Conservation (phyloP, 352 stramenopile species). For the Pilasporangium apinafurcum region DNA sequence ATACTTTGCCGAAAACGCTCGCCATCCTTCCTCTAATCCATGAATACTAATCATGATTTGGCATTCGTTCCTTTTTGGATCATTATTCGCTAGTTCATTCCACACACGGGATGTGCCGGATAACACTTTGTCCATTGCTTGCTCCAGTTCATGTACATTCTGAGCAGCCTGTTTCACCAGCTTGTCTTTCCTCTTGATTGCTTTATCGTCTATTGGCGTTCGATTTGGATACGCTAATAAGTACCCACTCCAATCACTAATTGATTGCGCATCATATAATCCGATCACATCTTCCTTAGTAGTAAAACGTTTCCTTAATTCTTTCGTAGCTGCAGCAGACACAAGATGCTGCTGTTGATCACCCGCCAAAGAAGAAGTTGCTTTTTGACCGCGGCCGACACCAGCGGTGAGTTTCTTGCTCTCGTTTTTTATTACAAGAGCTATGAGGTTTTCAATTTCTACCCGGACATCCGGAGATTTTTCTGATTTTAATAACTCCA, state of each 20-base stretch:
- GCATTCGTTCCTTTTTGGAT: background rate
- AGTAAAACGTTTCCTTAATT: constrained; percentile 41
- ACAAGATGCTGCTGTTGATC: constrained; percentile 15
- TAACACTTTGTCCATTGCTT: constrained; percentile 12
- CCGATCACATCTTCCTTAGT: constrained; percentile 14
- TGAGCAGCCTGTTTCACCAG: constrained; percentile 40
- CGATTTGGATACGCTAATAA: constrained; percentile 39
- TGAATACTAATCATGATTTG: constrained; percentile 14
- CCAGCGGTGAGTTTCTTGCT: constrained; percentile 24
- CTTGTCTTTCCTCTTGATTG: constrained; percentile 44
- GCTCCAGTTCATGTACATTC: constrained; percentile 28
- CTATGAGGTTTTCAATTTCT: constrained; percentile 29
- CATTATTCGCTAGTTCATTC: constrained; percentile 3
- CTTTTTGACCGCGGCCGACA: constrained; percentile 22
- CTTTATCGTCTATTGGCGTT: constrained; percentile 19
- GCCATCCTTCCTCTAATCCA: constrained; percentile 32
- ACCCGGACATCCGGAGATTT: constrained; percentile 18
- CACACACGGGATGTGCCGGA: constrained; percentile 15
- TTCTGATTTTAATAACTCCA: constrained; percentile 28
- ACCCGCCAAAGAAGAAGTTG: constrained; percentile 21
- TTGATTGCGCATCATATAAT: constrained; percentile 5
- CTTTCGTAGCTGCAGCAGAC: constrained; percentile 51
- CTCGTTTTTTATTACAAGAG: constrained; percentile 34
- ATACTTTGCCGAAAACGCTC: constrained; percentile 37
- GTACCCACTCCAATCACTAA: constrained; percentile 24